Percentiles rank a stretch among this genome's conserved stretches.
Conservation (phyloP, 768 basidiomycete species). For the Termitomyces titanicus region DNA sequence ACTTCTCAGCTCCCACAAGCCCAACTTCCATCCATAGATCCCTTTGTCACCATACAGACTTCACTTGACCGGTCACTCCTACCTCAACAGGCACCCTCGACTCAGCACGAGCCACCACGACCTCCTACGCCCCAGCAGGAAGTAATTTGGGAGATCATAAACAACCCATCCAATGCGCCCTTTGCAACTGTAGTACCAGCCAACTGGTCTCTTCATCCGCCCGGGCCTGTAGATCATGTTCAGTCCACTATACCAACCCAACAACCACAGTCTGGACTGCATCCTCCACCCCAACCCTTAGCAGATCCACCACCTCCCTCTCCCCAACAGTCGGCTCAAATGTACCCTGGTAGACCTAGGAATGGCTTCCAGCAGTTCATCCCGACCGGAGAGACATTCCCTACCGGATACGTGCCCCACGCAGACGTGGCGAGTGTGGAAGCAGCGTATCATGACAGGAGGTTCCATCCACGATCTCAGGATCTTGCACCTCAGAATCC, state of each 20-base stretch:
- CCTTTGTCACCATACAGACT: neutral
- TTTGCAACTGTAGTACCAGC: constrained; percentile 7
- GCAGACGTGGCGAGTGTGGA: constrained; percentile 5
- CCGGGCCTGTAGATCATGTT: neutral
- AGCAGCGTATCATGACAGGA: neutral
- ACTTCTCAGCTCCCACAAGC: neutral
- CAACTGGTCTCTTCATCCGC: constrained; percentile 3
- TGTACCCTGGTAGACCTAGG: neutral
- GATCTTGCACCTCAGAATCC: neutral
- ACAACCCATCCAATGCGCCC: constrained; percentile 5
- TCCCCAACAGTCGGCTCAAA: neutral
- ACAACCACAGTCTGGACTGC: neutral
- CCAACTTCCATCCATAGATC: neutral
- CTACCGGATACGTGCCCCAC: constrained; percentile 14
- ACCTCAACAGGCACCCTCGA: neutral
- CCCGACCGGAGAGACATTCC: constrained; percentile 7
- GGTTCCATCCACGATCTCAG: neutral
- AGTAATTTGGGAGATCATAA: neutral
- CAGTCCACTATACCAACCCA: neutral
- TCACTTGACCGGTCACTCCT: neutral
- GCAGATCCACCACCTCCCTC: neutral
- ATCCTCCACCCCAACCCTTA: neutral
- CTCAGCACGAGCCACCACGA: neutral
- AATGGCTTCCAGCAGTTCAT: neutral
- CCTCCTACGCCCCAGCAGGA: neutral